Base-by-base conservation (phyloP, 257 asterid species). In the Solanum piurae region DNA sequence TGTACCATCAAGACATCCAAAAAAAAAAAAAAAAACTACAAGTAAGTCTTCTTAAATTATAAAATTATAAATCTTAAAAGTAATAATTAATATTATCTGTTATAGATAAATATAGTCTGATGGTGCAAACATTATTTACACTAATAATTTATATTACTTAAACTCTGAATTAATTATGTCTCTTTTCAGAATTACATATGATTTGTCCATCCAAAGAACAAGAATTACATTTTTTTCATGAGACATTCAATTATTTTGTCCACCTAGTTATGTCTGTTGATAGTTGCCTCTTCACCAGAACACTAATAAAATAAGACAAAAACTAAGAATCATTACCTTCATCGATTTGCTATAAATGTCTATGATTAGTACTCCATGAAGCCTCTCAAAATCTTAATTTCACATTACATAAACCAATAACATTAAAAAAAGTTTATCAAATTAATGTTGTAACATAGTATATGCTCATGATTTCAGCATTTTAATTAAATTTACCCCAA, bases 261-360 rank as follows among this genome's bases (percentile, higher is more conserved):
- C 71, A 14, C 87, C 71, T 87, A 37, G 69, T 20, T 80, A 29
- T 49, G 69, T 80, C 69, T 83, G 71, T 46, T 66, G 85, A 74
- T 86, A 89, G 64, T 75, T 23, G 64, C 52, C 55, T 88, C 86
- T 86, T 84, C 71, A 55, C 83, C 86, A 84, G 87, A 89, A 83
- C 72, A 86, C 71, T 80, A 79, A 77, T 76, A 60, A 21, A 75
- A 33, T 46, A 46, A 75, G 87, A 86, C 86, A 83, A 86, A 86
- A 86, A 75, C 12, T 71, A 83, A 52, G 23, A 66, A 84, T 75
- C 66, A 90, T 88, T 21, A n/a, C 38, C 68, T 86, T 88, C 92
- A 83, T 85, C 40, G 27, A 84, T 71, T 74, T 86, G 64, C 11
- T 20, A 40, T 87, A 74, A 72, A 83, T 86, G 10, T 58, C 86